phyloP scores from a whole-genome alignment of 129 eudicot genomes.

The Deinandra increscens region DNA sequence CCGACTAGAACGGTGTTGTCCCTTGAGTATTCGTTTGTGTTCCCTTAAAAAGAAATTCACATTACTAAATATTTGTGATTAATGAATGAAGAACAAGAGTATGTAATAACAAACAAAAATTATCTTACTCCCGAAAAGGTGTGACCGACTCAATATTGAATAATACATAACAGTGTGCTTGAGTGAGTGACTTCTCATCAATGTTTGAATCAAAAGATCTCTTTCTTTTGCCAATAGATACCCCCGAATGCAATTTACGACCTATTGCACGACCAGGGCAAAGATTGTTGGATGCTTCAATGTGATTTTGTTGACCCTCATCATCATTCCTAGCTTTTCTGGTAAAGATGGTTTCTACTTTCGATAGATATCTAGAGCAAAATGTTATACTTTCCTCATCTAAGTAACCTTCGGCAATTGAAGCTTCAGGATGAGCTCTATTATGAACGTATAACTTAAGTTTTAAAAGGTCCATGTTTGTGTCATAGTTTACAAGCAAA shows the following conservation, averaged over 20 bases:
- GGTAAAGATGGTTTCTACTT: no score
- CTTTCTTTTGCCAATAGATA: no score
- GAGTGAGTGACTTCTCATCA: no score
- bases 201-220: no score
- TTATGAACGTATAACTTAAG: slow-evolving; percentile 8
- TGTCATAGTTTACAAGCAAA: not conserved
- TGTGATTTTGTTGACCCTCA: slow-evolving; percentile 11
- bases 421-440: slow-evolving; percentile 22
- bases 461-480: not conserved
- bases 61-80: no score
- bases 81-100: no score
- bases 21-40: not conserved
- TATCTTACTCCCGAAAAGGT: not conserved
- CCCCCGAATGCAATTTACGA: no score
- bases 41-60: not conserved
- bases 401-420: slow-evolving; percentile 15
- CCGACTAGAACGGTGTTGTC: not conserved
- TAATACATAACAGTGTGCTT: no score
- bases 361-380: slow-evolving; percentile 11
- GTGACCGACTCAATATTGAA: no score
- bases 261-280: slow-evolving; percentile 1
- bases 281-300: not conserved
- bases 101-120: no score
- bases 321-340: slow-evolving; percentile 14
- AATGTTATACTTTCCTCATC: slow-evolving; percentile 13